These are phyloP conservation scores for Syncephalastrum monosporum DNA, from an alignment of 371 early-diverging fungal species.

Conservation along the genomic window DNA sequence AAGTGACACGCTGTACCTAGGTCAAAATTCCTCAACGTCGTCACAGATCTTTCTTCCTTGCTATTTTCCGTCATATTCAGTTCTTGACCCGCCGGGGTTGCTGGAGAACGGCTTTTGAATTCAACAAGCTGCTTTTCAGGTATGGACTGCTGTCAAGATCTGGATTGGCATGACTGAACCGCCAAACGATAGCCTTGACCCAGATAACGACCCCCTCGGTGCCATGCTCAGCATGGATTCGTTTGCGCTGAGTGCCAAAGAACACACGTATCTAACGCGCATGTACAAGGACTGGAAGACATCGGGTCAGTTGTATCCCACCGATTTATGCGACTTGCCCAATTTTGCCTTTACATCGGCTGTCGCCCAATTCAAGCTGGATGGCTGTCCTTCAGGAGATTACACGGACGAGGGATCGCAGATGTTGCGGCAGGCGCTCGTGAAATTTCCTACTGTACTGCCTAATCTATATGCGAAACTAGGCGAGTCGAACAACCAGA, in stretches of 20 bases:
- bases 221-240: constrained; percentile 79
- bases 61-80: constrained; percentile 80
- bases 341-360: constrained; percentile 81
- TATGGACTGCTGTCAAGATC: constrained; percentile 5
- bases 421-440: constrained; percentile 67
- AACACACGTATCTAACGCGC: constrained; percentile 66
- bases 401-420: constrained; percentile 38
- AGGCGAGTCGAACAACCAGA: constrained; percentile 21
- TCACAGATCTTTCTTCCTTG: constrained; percentile 70
- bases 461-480: constrained; percentile 34
- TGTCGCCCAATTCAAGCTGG: constrained; percentile 70
- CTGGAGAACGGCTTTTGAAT: constrained; percentile 91
- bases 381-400: constrained; percentile 26
- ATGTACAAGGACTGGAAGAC: constrained; percentile 45
- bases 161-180: not conserved
- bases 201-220: constrained; percentile 74
- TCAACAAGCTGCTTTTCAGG: constrained; percentile 74
- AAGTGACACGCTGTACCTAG: not conserved
- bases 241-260: constrained; percentile 76
- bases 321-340: constrained; percentile 53
- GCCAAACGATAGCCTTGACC: constrained; percentile 60
- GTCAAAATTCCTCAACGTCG: not conserved
- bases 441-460: constrained; percentile 34
- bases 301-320: constrained; percentile 33
- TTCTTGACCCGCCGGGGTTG: constrained; percentile 86